A percentile compares a stretch with the other conserved stretches of the same genome.
These are phyloP conservation scores for Zygosaccharomyces sapae DNA, from an alignment of 1,139 yeast genomes.

Conservation along the genomic window DNA sequence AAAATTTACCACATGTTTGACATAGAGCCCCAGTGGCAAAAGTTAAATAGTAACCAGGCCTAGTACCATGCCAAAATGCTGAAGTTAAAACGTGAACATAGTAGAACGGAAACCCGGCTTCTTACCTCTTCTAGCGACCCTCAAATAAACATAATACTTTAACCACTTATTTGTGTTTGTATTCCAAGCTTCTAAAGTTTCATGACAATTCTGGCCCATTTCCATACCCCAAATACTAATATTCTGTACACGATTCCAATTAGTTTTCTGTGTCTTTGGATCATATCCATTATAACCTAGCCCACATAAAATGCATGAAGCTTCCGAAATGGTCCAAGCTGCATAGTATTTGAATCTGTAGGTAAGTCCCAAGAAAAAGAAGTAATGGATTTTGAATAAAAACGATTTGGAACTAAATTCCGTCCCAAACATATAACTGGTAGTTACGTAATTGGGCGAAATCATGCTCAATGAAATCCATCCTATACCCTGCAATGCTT, in stretches of 20 bases:
- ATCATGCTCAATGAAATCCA: conserved; percentile 71
- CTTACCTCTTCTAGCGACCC: conserved; percentile 69
- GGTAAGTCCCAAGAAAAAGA: conserved; percentile 66
- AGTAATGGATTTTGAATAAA: conserved; percentile 55
- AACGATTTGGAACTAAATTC: conserved; percentile 46
- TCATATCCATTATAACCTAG: conserved; percentile 90
- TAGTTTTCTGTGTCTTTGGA: conserved; percentile 51
- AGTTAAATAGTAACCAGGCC: conserved; percentile 91
- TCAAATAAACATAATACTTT: conserved; percentile 78
- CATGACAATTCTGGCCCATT: conserved; percentile 84
- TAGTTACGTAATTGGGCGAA: conserved; percentile 46
- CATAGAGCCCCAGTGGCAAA: conserved; percentile 83
- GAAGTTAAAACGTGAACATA: conserved; percentile 81
- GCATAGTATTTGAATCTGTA: conserved; percentile 84
- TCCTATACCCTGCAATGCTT: conserved; percentile 63
- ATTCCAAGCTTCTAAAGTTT: conserved; percentile 89
- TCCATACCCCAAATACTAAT: conserved; percentile 79
- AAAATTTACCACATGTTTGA: conserved; percentile 80
- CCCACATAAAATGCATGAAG: conserved; percentile 89
- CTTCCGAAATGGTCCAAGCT: conserved; percentile 96
- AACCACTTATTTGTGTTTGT: conserved; percentile 97
- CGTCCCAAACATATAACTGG: conserved; percentile 47
- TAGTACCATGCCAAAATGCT: conserved; percentile 98
- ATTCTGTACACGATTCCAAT: conserved; percentile 90
- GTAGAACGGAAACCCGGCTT: conserved; percentile 88